phyloP scores from a whole-genome alignment of 1,284 basidiomycete species.

The Boletus smithii region DNA sequence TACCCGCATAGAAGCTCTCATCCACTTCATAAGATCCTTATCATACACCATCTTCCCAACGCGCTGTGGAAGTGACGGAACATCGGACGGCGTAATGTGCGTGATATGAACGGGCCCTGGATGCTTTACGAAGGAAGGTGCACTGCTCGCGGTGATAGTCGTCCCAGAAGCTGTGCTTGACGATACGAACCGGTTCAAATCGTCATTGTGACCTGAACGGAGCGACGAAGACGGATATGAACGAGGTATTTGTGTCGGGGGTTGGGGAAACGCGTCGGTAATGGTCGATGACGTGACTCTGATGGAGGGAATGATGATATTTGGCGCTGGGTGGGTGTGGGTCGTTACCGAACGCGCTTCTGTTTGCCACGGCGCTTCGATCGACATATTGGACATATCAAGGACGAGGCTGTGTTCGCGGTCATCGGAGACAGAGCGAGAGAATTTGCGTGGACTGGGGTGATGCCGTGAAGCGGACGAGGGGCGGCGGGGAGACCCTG shows the following conservation, averaged over 20 bases:
- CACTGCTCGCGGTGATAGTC: conserved; percentile 65
- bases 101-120: conserved; percentile 71
- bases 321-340: conserved; percentile 24
- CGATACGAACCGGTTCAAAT: conserved; percentile 83
- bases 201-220: conserved; percentile 55
- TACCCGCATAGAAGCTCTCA: conserved; percentile 50
- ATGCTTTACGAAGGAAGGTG: conserved; percentile 81
- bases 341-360: conserved; percentile 11
- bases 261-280: conserved; percentile 15
- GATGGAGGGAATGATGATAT: conserved; percentile 26
- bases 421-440: conserved; percentile 28
- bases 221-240: conserved; percentile 51
- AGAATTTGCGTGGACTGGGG: conserved; percentile 26
- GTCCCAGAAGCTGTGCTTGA: conserved; percentile 77
- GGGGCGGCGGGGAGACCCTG: conserved; percentile 27
- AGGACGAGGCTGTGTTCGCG: conserved; percentile 24
- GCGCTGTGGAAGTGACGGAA: conserved; percentile 69
- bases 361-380: conserved; percentile 33
- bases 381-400: conserved; percentile 38
- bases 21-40: conserved; percentile 77
- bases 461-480: conserved; percentile 24
- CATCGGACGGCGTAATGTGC: conserved; percentile 76
- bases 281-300: conserved; percentile 28
- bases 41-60: conserved; percentile 89
- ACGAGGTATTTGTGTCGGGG: conserved; percentile 27